Base-by-base conservation (phyloP, 164 flowering plant genomes). In the Santalum album region DNA sequence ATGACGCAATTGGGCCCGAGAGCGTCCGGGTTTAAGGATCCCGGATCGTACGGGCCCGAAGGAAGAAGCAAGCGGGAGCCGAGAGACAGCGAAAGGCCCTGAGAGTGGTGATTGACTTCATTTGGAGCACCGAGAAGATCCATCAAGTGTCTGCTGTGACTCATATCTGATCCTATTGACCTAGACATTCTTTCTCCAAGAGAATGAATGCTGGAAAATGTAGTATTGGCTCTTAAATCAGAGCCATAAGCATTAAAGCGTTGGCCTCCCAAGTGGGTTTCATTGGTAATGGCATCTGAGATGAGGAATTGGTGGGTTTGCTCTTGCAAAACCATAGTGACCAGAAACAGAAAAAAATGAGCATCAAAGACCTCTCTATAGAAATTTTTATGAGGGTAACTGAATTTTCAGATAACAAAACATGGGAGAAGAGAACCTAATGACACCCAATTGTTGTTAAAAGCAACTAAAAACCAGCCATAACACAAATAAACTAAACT, bases 121-220 rank as follows among this genome's bases (percentile, higher is more conserved):
- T 62, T 72, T 39, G 78, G 42, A 16, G 78, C 66, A 64, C 78
- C 79, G 57, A 78, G 71, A 55, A 76, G 82, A 68, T 80, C 80
- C 76, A 83, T 73, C 7, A 83, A 44, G 52, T 77, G 80, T 51
- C 82, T 73, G 34, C 66, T 67, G 42, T 69, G 70, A 59, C 58
- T 64, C 36, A 63, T 69, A 38, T 67, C 63, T 25, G 77, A 50
- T 47, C 68, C 73, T 6, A 75, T 55, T 40, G 87, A 70, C 53
- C 74, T 62, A 7, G 74, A 61, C 54, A 78, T 72, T 52, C 67
- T 73, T 23, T 75, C 75, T 35, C 69, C 74, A 18, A 74, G 68
- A 35, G 78, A 64, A 2, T 77, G 85, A 35, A 75, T 58, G 60
- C 63, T 64, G 4, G 82, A 57, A 35, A 47, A 63, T 26, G 62